A percentile compares a stretch with the other conserved stretches of the same genome.
Evolutionary conservation across 2,329 filamentous ascomycete species (phyloP).

Genomic region (Fusarium paranaense): DNA sequence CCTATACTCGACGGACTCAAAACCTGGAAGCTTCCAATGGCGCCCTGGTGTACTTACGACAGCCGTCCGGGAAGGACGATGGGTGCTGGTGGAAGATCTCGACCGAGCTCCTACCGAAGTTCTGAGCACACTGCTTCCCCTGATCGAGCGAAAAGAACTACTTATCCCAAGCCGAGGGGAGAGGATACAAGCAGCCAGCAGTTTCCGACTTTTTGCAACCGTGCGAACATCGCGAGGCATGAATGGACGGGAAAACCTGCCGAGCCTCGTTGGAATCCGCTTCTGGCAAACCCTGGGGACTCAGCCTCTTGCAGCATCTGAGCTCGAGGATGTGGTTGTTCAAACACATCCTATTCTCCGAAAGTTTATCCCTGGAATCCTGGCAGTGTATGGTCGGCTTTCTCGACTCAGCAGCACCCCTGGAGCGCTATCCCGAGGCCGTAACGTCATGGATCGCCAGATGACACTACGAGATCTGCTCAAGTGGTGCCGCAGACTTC

Average conservation of each 20-base stretch:
- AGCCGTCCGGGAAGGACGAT: conserved; percentile 91
- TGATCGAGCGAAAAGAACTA: conserved; percentile 93
- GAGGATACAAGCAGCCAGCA: conserved; percentile 81
- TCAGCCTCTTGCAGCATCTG: conserved; percentile 71
- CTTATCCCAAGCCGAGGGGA: conserved; percentile 91
- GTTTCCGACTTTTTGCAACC: conserved; percentile 92
- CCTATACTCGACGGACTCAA: conserved; percentile 89
- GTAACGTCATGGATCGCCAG: conserved; percentile 63
- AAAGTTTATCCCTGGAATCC: conserved; percentile 69
- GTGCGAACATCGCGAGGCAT: conserved; percentile 80
- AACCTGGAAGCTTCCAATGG: conserved; percentile 92
- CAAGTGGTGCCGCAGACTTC: conserved; percentile 88
- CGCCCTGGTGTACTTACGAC: conserved; percentile 92
- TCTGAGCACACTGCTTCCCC: conserved; percentile 88
- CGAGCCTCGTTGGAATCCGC: conserved; percentile 82
- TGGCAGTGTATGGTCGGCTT: conserved; percentile 69
- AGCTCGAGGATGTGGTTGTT: conserved; percentile 80
- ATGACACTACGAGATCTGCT: conserved; percentile 83
- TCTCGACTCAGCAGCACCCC: conserved; percentile 62
- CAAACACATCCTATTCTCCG: conserved; percentile 77
- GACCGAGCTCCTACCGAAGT: conserved; percentile 96
- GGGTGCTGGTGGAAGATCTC: conserved; percentile 97
- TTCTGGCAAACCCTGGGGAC: conserved; percentile 87
- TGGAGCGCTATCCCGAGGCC: conserved; percentile 47
- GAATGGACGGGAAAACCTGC: conserved; percentile 75